Evolutionary conservation across 192 early-diverging fungal species (phyloP), one percentile per base, ranked within the genome.

Genomic region (Rhizophagus clarus): DNA sequence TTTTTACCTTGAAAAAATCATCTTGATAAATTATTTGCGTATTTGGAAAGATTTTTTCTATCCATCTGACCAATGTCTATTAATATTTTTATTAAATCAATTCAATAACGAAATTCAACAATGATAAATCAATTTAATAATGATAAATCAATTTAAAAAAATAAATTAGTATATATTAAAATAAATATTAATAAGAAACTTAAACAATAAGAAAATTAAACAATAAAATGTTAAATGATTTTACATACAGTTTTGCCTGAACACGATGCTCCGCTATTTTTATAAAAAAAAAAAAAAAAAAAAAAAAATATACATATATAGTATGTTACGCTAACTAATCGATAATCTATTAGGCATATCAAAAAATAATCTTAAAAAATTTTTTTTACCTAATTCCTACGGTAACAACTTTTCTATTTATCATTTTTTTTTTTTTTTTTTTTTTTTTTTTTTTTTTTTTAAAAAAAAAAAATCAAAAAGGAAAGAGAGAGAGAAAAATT

Each of bases 21-120:
- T 95, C 94, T 79, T 95, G 94, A 81, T 93, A 91, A 31, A 94
- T 72, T 10, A 93, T 83, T 14, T 87, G 81, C 14, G 84, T 86
- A 61, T 89, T 88, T 3, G 92, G 91, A 15, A 94, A 82, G 37
- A 93, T 81, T 45, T 87, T 85, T 60, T 82, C 67, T 26, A 94
- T 82, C 42, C 86, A 87, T 26, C 90, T 88, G 0, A 90, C 86
- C 7, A 93, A 73, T 1, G 91, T 91, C 82, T 88, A 79, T 29
- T 63, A 66, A 51, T 45, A 47, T 3, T 17, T 3, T 49, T 74
- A 73, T 32, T 4, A 68, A 69, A 68, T 10, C 29, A 62, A n/a
- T 37, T 40, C 17, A 29, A n/a, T n/a, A 32, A 40, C 28, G 26
- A 34, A 47, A 32, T 47, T 74, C 12, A 51, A 72, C 15, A 69